Evolutionary conservation across 2,329 filamentous ascomycete species (phyloP).

Genomic region (Ceratocystis cubensis): DNA sequence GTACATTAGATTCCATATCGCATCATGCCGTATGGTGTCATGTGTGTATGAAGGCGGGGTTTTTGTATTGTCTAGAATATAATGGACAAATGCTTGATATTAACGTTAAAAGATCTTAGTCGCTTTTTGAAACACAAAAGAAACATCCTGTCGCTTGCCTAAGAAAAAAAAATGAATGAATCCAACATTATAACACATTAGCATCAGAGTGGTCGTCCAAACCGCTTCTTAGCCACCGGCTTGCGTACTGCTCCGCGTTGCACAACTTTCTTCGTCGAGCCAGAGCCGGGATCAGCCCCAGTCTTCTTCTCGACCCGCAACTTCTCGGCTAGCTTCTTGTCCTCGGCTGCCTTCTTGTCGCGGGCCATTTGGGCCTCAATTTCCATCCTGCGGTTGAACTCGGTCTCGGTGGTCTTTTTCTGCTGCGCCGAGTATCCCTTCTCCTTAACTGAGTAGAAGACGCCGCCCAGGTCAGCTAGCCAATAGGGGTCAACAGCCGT

Average conservation of each 20-base stretch:
- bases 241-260: slow-evolving; percentile 51
- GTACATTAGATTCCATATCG: not conserved
- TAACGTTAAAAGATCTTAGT: not conserved
- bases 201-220: slow-evolving; percentile 20
- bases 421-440: slow-evolving; percentile 87
- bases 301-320: slow-evolving; percentile 38
- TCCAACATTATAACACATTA: too few relatives aligned
- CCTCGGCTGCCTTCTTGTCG: slow-evolving; percentile 59
- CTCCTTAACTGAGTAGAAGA: slow-evolving; percentile 95
- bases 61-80: not conserved
- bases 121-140: not conserved
- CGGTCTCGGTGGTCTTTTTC: slow-evolving; percentile 74
- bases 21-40: not conserved
- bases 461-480: slow-evolving; percentile 89
- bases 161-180: not conserved
- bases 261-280: slow-evolving; percentile 43
- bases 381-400: slow-evolving; percentile 87
- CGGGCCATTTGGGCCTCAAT: slow-evolving; percentile 86
- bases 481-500: slow-evolving; percentile 93
- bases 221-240: slow-evolving; percentile 22
- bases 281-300: slow-evolving; percentile 6
- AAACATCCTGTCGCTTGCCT: not conserved
- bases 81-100: not conserved
- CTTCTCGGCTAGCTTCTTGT: slow-evolving; percentile 39
- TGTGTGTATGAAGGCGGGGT: not conserved